Evolutionary conservation across 2,329 filamentous ascomycete genomes (phyloP).

Genomic region (Nemania sp.): DNA sequence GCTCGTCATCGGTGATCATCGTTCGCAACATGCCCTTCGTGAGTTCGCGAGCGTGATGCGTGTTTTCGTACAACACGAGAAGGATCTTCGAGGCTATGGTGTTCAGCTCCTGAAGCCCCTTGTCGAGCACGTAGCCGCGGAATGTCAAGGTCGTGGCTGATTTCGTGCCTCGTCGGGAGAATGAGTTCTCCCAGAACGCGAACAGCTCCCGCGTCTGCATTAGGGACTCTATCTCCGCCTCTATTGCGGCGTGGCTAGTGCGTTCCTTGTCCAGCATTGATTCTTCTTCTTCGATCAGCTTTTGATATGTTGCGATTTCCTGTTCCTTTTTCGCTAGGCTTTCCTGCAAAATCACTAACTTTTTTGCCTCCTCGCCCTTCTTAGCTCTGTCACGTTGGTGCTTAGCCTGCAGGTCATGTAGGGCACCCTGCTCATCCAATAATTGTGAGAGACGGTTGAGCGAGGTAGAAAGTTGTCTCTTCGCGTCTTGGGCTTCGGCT

Average conservation of each 20-base stretch:
- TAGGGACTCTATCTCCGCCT: slow-evolving; percentile 28
- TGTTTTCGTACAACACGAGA: slow-evolving; percentile 48
- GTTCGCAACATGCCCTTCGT: slow-evolving; percentile 46
- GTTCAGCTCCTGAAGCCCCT: slow-evolving; percentile 50
- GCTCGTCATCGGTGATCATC: slow-evolving; percentile 40
- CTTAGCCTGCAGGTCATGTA: slow-evolving; percentile 20
- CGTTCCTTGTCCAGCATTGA: slow-evolving; percentile 27
- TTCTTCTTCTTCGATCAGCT: slow-evolving; percentile 36
- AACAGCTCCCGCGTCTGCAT: slow-evolving; percentile 42
- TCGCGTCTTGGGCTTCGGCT: not conserved
- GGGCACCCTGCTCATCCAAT: slow-evolving; percentile 24
- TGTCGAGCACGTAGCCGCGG: slow-evolving; percentile 46
- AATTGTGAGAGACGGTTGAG: slow-evolving; percentile 21
- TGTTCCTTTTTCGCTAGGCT: slow-evolving; percentile 32
- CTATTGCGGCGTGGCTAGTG: slow-evolving; percentile 12
- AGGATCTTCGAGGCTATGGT: slow-evolving; percentile 46
- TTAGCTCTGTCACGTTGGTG: slow-evolving; percentile 12
- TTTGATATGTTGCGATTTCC: slow-evolving; percentile 38
- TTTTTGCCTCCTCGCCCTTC: slow-evolving; percentile 3
- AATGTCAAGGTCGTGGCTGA: slow-evolving; percentile 41
- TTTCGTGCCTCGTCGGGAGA: slow-evolving; percentile 39
- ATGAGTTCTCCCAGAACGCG: slow-evolving; percentile 47
- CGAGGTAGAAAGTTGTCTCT: slow-evolving; percentile 24
- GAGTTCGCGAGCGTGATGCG: slow-evolving; percentile 44
- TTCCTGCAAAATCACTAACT: not conserved